Evolutionary conservation across 768 basidiomycete species (phyloP).

Genomic region (Phanerochaete carnosa): DNA sequence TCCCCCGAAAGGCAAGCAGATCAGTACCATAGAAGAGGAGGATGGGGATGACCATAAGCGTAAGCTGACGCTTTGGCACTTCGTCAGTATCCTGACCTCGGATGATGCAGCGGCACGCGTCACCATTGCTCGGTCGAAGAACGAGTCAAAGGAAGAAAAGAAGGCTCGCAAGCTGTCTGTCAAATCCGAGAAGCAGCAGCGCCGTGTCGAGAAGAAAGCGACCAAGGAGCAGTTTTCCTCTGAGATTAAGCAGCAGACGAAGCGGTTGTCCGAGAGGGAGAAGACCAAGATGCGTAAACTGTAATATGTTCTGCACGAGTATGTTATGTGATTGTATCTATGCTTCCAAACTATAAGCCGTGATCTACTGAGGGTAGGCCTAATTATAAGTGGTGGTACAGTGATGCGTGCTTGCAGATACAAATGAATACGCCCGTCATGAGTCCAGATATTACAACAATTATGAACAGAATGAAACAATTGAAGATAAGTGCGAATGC

Average conservation of each 20-base stretch:
- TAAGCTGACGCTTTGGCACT: slow-evolving; percentile 11
- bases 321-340: slow-evolving; percentile 2
- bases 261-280: slow-evolving; percentile 42
- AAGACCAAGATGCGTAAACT: slow-evolving; percentile 30
- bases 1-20: neutral
- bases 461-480: neutral
- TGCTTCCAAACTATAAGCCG: neutral
- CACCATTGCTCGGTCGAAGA: slow-evolving; percentile 66
- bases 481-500: neutral
- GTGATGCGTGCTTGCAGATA: neutral
- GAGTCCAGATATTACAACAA: neutral
- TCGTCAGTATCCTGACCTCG: neutral
- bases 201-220: slow-evolving; percentile 65
- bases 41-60: slow-evolving; percentile 23
- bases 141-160: slow-evolving; percentile 76
- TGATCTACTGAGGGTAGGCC: neutral
- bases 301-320: slow-evolving; percentile 13
- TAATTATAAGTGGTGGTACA: neutral
- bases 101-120: slow-evolving; percentile 30
- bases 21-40: slow-evolving; percentile 24
- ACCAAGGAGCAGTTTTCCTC: slow-evolving; percentile 59
- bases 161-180: slow-evolving; percentile 67
- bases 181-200: slow-evolving; percentile 60
- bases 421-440: neutral
- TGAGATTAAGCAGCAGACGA: slow-evolving; percentile 62